Evolutionary conservation across 2,329 filamentous ascomycete species (phyloP), one percentile per base, ranked within the genome.

Genomic region (Aspergillus sp.): DNA sequence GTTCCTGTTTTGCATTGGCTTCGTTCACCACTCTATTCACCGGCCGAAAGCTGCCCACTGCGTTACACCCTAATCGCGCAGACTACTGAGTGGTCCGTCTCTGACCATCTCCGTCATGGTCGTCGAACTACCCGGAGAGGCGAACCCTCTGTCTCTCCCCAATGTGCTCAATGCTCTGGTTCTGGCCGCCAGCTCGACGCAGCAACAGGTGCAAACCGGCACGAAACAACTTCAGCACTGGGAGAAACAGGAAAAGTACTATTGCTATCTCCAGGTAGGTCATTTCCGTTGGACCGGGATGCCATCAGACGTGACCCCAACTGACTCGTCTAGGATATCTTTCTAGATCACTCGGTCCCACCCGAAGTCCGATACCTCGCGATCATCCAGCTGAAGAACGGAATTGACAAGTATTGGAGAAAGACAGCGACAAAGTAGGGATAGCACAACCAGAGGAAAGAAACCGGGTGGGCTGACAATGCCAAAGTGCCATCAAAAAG

Each of bases 361-460:
- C 74, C 84, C 53, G 87, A 95, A 64, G 83, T 93, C 49, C 88
- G 94, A 56, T 91, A 96, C 65, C 85, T 97, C 10, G 89, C 93
- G 50, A 85, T 97, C 53, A 96, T 97, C 61, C 89, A 96, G 68
- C 81, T 99, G 49, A 97, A 97, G 71, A 97, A 97, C 71, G 94
- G 92, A 50, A 92, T 97, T 71, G 93, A 97, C 69, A 91, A 88
- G 68, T 91, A 91, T 72, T 99, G 94, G 94, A 83, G 94, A 67
- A 90, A 81, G 68, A 89, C 88, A 31, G 85, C 89, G 46, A 82
- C 88, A 52, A 85, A 87, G 68, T 82, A 83, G 23, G 71, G 58
- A 20, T 42, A 21, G n/a, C 7, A 25, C 21, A 46, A 34, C 7
- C 19, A 42, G 47, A 38, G 42, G 17, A 42, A 11, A 38, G 32